Evolutionary conservation across 2,329 filamentous ascomycete genomes (phyloP), one percentile per base, ranked within the genome.

Genomic region (Cryphonectria radicalis): DNA sequence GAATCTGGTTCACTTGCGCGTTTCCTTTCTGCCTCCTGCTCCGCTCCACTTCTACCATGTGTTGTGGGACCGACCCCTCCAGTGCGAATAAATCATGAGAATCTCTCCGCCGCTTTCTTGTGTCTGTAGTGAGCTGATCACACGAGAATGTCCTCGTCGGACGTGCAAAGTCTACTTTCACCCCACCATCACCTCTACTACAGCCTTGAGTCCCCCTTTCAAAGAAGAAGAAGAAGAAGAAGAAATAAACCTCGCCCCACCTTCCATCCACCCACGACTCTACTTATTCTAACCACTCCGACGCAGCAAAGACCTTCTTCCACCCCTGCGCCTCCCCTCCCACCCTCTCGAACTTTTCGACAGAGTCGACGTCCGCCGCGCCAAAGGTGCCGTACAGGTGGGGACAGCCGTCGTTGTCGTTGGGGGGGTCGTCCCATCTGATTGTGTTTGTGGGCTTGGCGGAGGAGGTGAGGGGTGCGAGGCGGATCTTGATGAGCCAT

Each of bases 331-430:
- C 81, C 42, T 80, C 81, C n/a, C 76, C 76, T 22, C 40, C 22
- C 62, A 13, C 46, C 69, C 84, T 84, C 63, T 79, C 77, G 72
- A 90, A 87, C 74, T 82, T 82, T 73, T 82, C 77, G 4, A 81
- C 79, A 17, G 81, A 83, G 53, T 84, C 81, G 14, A 91, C 82
- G 70, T 90, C 85, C 3, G 79, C 81, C 11, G 75, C 81, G 11
- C 89, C 88, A 76, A 91, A 84, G 75, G 87, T 87, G 66, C 84
- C 85, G 76, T 89, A 90, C 53, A 91, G 77, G 76, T 91, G 89
- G 67, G 89, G 86, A 74, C 88, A 91, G 68, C 82, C 83, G 25
- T 81, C 82, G 22, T 80, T 80, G 1, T 79, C 79, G 63, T 63
- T 64, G 14, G 80, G 79, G 17, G 82, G 79, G 73, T 77, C 77